Percentiles rank a stretch among this genome's conserved stretches.
Evolutionary conservation across 129 eudicot species (phyloP).

Genomic region (Artemisia argyi): DNA sequence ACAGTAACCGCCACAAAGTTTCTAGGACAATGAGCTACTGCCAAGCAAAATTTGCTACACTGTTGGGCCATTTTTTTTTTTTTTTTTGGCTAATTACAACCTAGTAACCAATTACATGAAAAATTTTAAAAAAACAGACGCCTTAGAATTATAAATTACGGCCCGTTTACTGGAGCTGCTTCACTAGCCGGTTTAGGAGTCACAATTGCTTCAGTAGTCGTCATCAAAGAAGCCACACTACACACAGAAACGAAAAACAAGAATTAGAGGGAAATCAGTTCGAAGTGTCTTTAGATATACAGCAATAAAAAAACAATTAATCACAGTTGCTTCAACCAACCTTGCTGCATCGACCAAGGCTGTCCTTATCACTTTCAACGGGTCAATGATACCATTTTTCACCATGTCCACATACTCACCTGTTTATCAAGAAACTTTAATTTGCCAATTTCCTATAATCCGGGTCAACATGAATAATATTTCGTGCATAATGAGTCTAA

Average conservation of each 20-base stretch:
- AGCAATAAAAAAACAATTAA: not conserved
- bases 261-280: not conserved
- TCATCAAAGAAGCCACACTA: slow-evolving; percentile 86
- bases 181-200: no score
- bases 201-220: slow-evolving; percentile 78
- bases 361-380: slow-evolving; percentile 82
- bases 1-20: no score
- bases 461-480: not conserved
- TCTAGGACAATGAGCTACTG: no score
- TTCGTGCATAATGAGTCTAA: no score
- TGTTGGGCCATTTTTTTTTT: no score
- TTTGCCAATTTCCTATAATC: not conserved
- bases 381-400: slow-evolving; percentile 82
- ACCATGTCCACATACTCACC: slow-evolving; percentile 94
- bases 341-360: slow-evolving; percentile 93
- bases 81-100: no score
- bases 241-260: not conserved
- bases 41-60: no score
- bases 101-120: no score
- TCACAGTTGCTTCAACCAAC: slow-evolving; percentile 24
- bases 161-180: no score
- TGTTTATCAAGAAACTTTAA: slow-evolving; percentile 14
- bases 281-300: no score
- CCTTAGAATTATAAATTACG: no score
- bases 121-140: no score